phyloP scores from a whole-genome alignment of 2,329 filamentous ascomycete species.

The Paraconiothyrium sp. region DNA sequence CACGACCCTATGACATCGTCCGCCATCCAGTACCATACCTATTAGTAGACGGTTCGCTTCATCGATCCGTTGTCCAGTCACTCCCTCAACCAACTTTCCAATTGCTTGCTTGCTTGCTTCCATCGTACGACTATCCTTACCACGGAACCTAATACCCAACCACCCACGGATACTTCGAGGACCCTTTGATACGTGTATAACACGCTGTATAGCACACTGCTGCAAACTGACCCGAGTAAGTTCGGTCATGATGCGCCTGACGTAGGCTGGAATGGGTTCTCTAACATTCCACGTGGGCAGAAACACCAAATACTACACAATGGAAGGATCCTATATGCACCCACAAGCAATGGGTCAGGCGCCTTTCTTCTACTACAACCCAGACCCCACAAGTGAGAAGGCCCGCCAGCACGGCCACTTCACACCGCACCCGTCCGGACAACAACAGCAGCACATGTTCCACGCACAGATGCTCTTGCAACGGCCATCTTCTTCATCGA shows the following conservation, averaged over 20 bases:
- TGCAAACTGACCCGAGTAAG: conserved; percentile 34
- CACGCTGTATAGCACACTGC: conserved; percentile 18
- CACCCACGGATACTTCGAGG: conserved; percentile 17
- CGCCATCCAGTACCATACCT: conserved; percentile 37
- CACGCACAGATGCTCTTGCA: conserved; percentile 58
- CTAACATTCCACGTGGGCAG: conserved; percentile 34
- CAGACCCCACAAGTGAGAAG: conserved; percentile 74
- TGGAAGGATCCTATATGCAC: conserved; percentile 72
- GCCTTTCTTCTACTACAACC: conserved; percentile 87
- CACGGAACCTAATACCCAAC: conserved; percentile 13
- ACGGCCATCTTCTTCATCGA: conserved; percentile 68
- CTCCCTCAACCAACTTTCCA: conserved; percentile 44
- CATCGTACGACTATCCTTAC: conserved; percentile 26
- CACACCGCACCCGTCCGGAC: conserved; percentile 63
- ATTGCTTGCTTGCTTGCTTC: conserved; percentile 17
- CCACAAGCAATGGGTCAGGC: conserved; percentile 72
- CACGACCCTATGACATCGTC: conserved; percentile 45
- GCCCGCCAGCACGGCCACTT: conserved; percentile 78
- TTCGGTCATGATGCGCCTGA: conserved; percentile 6
- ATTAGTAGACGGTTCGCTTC: conserved; percentile 54
- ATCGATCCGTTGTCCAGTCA: conserved; percentile 53
- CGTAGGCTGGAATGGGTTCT: conserved; percentile 29
- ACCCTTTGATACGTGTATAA: conserved; percentile 16
- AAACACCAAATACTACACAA: conserved; percentile 53
- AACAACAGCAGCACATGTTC: conserved; percentile 49